Conservation (phyloP, 78 protist genomes). For the Dictyostelium purpureum region DNA sequence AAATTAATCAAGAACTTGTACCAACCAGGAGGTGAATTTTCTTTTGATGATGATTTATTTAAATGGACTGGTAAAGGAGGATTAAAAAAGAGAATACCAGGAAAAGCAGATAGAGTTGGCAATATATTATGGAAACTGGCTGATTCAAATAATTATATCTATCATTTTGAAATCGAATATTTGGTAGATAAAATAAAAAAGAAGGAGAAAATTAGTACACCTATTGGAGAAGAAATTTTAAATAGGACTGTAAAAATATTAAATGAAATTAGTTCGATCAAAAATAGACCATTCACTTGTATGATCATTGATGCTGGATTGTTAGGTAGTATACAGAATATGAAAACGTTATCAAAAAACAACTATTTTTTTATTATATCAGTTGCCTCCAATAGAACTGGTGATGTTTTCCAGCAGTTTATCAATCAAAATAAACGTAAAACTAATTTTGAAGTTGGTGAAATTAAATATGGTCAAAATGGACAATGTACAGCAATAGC, state of each 20-base stretch:
- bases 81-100: slow-evolving; percentile 1
- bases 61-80: slow-evolving; percentile 41
- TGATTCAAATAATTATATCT: slow-evolving; percentile 3
- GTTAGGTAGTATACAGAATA: too few relatives aligned
- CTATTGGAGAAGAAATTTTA: not conserved
- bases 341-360: too few relatives aligned
- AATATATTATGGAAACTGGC: slow-evolving; percentile 15
- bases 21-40: not conserved
- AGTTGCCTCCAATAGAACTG: too few relatives aligned
- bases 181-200: not conserved
- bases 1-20: not conserved
- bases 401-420: too few relatives aligned
- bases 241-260: not conserved
- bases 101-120: slow-evolving; percentile 28
- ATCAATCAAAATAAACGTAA: too few relatives aligned
- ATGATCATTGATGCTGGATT: too few relatives aligned
- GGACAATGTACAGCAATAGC: too few relatives aligned
- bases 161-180: slow-evolving; percentile 34
- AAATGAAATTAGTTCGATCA: too few relatives aligned
- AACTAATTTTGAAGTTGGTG: too few relatives aligned
- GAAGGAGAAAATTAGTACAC: not conserved
- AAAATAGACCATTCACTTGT: too few relatives aligned
- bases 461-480: too few relatives aligned
- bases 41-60: slow-evolving; percentile 33
- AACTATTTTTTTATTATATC: too few relatives aligned